A percentile compares a stretch with the other conserved stretches of the same genome.
Evolutionary conservation across 352 stramenopile species (phyloP).

Genomic region (Phytophthora capsici): DNA sequence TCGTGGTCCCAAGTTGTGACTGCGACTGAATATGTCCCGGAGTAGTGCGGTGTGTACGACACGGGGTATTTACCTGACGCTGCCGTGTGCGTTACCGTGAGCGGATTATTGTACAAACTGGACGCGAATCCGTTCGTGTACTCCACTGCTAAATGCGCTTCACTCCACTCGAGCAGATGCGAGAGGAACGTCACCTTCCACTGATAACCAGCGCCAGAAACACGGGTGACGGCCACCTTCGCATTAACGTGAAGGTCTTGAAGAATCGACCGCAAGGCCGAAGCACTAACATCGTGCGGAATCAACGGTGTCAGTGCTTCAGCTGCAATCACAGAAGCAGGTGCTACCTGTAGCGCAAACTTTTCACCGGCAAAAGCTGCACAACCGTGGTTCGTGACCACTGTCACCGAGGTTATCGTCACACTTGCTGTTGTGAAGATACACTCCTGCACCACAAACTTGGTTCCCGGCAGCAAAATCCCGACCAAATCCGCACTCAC

Average conservation of each 20-base stretch:
- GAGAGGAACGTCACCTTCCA: slow-evolving; percentile 94
- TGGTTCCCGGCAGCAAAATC: slow-evolving; percentile 54
- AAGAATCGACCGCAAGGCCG: slow-evolving; percentile 65
- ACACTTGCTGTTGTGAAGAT: slow-evolving; percentile 67
- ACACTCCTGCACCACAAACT: slow-evolving; percentile 76
- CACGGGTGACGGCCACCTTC: slow-evolving; percentile 53
- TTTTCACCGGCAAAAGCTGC: slow-evolving; percentile 46
- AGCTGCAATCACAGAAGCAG: slow-evolving; percentile 16
- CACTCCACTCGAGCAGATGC: slow-evolving; percentile 80
- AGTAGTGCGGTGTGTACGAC: slow-evolving; percentile 91
- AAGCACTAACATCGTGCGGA: slow-evolving; percentile 59
- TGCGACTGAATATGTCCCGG: slow-evolving; percentile 89
- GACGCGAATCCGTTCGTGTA: slow-evolving; percentile 52
- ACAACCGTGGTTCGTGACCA: slow-evolving; percentile 67
- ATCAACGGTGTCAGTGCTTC: slow-evolving; percentile 67
- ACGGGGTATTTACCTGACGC: slow-evolving; percentile 90
- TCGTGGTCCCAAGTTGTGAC: slow-evolving; percentile 77
- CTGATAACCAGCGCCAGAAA: slow-evolving; percentile 56
- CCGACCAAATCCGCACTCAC: slow-evolving; percentile 70
- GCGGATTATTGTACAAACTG: slow-evolving; percentile 53
- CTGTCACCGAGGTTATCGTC: slow-evolving; percentile 51
- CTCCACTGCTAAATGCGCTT: slow-evolving; percentile 73
- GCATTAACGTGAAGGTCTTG: slow-evolving; percentile 58
- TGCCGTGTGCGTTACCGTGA: slow-evolving; percentile 61
- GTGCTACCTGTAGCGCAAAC: slow-evolving; percentile 50